phyloP scores from a whole-genome alignment of 306 rosid genomes.

The Gillenia trifoliata region DNA sequence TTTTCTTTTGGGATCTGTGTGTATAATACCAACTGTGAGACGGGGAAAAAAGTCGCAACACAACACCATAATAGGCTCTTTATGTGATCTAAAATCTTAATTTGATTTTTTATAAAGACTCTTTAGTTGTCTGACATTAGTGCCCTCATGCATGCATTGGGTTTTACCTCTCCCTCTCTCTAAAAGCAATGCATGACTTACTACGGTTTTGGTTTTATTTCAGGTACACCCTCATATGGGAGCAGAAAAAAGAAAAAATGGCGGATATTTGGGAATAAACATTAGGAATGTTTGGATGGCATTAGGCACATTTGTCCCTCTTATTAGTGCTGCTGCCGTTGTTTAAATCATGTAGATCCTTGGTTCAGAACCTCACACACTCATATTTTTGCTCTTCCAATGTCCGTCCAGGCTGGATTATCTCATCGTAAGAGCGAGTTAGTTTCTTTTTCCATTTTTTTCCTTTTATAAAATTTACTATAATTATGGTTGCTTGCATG shows the following conservation, averaged over 20 bases:
- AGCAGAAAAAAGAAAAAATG: constrained; percentile 67
- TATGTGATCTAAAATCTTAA: neutral
- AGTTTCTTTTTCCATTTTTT: neutral
- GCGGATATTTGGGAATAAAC: constrained; percentile 77
- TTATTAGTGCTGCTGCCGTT: neutral
- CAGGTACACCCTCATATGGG: constrained; percentile 56
- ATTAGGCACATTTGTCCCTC: neutral
- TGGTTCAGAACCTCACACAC: constrained; percentile 1
- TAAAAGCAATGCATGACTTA: neutral
- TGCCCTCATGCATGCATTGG: neutral
- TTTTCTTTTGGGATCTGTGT: neutral
- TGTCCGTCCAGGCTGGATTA: neutral
- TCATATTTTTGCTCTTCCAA: neutral
- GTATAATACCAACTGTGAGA: neutral
- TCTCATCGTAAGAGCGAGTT: neutral
- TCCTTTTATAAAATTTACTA: neutral
- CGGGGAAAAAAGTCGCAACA: neutral
- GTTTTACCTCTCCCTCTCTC: neutral
- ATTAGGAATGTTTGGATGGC: constrained; percentile 29
- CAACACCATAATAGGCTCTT: neutral
- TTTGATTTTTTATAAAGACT: neutral
- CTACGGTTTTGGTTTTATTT: constrained; percentile 10
- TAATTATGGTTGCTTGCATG: neutral
- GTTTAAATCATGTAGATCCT: constrained; percentile 2
- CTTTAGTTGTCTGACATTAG: neutral